Base-by-base conservation (phyloP, 352 stramenopile species). In the Globisporangium polare region DNA sequence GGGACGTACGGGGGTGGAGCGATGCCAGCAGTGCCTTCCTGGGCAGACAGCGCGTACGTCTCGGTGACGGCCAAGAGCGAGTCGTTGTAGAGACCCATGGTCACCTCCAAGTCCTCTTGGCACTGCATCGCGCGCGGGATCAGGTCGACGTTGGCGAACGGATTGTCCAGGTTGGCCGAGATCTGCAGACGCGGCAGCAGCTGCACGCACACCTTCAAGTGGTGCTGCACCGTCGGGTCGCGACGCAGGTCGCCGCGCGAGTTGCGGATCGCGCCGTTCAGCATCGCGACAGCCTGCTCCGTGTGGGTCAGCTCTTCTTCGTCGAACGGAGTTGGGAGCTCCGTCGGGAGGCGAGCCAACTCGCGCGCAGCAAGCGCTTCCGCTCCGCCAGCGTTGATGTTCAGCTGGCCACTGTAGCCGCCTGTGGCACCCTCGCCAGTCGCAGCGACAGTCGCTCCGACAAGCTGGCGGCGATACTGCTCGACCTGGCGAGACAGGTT, bases 31-130 rank as follows among this genome's bases (percentile, higher is more conserved):
- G 77, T 75, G 8, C 74, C 73, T 42, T 90, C 83, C 65, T 90
- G 75, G 29, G 82, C 84, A 31, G 86, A 92, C 13, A 95, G 65
- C 58, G 83, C 83, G 58, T 93, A 95, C 62, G 86, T 95, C 68
- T 95, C 86, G 37, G 78, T 93, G 9, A 95, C 84, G 10, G 86
- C 86, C 57, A 95, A 67, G 57, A 95, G 73, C 63, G 86, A 95
- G 69, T 94, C 86, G 66, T 95, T 95, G 81, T 95, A 95, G 52
- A 94, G 66, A 46, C 85, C 83, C 80, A 94, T 95, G 3, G 86
- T 93, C 52, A 73, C 92, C 67, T 94, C 86, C 43, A 95, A 60
- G 54, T 94, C 84, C 63, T 95, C 84, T 56, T 94, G 83, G 71
- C 82, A 95, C 73, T 95, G 84, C 86, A 95, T 94, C 58, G 86